Conservation (phyloP, 2,329 filamentous ascomycete genomes). For the Trichoderma koningii region DNA sequence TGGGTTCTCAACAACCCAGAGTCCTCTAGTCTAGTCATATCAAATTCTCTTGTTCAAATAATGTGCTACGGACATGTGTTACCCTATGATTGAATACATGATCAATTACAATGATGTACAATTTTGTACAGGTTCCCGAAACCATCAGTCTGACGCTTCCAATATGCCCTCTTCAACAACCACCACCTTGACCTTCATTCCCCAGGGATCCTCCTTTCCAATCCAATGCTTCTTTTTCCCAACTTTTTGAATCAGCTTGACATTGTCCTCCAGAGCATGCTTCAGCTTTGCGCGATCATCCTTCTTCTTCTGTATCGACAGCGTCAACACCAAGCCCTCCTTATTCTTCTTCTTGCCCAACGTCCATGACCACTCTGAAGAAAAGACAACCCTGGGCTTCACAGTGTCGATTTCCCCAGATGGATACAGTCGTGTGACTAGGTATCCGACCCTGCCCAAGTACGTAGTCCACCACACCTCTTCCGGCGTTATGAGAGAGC, state of each 20-base stretch:
- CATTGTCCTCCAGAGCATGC: conserved; percentile 44
- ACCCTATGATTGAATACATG: too few species aligned
- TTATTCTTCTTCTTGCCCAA: conserved; percentile 45
- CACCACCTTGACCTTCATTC: conserved; percentile 42
- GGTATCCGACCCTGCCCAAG: conserved; percentile 59
- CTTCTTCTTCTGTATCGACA: conserved; percentile 46
- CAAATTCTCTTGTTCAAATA: neutral
- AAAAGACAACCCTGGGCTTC: conserved; percentile 45
- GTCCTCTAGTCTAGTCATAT: neutral
- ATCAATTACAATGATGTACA: neutral
- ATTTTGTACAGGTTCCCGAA: too few species aligned
- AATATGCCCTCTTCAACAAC: conserved; percentile 41
- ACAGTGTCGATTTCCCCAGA: conserved; percentile 51
- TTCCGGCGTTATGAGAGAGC: conserved; percentile 54
- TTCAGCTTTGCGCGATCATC: conserved; percentile 44
- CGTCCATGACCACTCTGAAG: conserved; percentile 45
- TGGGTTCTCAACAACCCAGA: neutral
- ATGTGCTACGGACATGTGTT: too few species aligned
- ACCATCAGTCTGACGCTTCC: conserved; percentile 4
- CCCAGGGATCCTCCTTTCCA: conserved; percentile 40
- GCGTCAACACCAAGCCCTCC: conserved; percentile 46
- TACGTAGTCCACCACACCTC: conserved; percentile 68
- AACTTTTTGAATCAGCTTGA: conserved; percentile 52
- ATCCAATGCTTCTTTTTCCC: conserved; percentile 63
- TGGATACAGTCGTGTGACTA: conserved; percentile 63